These are phyloP conservation scores for Daldinia grandis DNA, from an alignment of 495 filamentous ascomycete genomes.

Conservation along the genomic window DNA sequence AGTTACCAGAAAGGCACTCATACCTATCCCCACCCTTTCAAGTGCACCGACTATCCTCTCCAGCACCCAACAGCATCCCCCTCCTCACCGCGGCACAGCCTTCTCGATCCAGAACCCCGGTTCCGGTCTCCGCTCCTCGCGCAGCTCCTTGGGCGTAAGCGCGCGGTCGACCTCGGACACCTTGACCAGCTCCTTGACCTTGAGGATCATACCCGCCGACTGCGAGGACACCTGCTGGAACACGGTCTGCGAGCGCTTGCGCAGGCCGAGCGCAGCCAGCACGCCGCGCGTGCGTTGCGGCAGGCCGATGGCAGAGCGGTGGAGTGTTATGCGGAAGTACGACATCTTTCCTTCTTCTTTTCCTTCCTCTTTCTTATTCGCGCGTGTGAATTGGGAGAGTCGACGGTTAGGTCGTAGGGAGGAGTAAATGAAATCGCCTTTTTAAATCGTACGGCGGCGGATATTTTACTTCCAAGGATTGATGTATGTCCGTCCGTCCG, in stretches of 20 bases:
- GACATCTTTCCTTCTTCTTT: constrained; percentile 65
- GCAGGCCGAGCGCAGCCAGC: constrained; percentile 87
- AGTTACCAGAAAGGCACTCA: background rate
- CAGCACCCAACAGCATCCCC: no score
- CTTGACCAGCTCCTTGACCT: constrained; percentile 92
- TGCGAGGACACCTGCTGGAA: constrained; percentile 88
- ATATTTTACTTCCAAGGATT: background rate
- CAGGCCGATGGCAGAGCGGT: constrained; percentile 92
- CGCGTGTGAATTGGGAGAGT: background rate
- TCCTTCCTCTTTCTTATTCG: background rate
- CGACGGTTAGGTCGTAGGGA: background rate
- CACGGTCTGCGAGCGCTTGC: constrained; percentile 85
- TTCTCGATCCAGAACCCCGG: constrained; percentile 87
- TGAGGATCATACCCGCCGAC: constrained; percentile 94
- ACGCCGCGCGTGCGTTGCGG: constrained; percentile 82
- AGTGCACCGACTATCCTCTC: background rate
- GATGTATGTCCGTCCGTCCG: background rate
- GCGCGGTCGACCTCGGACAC: constrained; percentile 81
- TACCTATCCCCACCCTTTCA: background rate
- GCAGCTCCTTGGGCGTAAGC: constrained; percentile 77
- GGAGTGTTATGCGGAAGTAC: constrained; percentile 94
- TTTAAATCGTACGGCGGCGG: background rate
- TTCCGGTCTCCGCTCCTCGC: constrained; percentile 77
- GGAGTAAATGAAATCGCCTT: background rate
- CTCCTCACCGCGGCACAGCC: constrained; percentile 49